Percentiles rank a stretch among this genome's conserved stretches.
Conservation (phyloP, 2,329 filamentous ascomycete genomes). For the Trichoderma semiorbis region DNA sequence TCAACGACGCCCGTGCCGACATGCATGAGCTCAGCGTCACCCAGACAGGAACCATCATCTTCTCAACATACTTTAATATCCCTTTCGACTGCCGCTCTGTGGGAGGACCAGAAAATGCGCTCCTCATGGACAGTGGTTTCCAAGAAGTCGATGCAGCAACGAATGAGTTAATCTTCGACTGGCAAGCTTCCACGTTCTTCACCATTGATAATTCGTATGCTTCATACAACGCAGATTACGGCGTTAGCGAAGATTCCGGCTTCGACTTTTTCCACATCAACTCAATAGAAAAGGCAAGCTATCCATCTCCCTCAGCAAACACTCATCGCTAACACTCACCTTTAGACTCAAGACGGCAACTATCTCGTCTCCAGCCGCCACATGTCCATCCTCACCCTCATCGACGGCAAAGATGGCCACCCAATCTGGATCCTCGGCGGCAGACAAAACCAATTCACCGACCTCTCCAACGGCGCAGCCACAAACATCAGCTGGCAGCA, state of each 20-base stretch:
- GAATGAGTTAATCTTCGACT: neutral
- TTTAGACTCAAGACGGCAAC: neutral
- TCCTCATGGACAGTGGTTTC: constrained; percentile 9
- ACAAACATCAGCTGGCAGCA: constrained; percentile 8
- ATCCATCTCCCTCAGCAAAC: neutral
- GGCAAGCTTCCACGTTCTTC: neutral
- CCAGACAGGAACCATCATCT: neutral
- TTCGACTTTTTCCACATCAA: constrained; percentile 13
- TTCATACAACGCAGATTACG: neutral
- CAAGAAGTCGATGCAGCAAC: neutral
- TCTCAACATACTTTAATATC: constrained; percentile 4
- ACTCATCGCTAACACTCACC: neutral
- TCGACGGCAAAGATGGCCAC: neutral
- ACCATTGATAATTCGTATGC: neutral
- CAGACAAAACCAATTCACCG: neutral
- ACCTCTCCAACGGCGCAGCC: constrained; percentile 1
- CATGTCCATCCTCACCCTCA: neutral
- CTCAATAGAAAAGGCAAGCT: neutral
- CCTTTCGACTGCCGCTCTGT: neutral
- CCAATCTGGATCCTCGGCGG: constrained; percentile 10
- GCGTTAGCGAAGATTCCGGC: neutral
- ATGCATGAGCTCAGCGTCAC: constrained; percentile 11
- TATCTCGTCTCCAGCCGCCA: constrained; percentile 9
- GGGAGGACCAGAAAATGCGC: neutral
- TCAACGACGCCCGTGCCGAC: constrained; percentile 31